Evolutionary conservation across 2,329 filamentous ascomycete species (phyloP).

Genomic region (Diaporthe batatas): DNA sequence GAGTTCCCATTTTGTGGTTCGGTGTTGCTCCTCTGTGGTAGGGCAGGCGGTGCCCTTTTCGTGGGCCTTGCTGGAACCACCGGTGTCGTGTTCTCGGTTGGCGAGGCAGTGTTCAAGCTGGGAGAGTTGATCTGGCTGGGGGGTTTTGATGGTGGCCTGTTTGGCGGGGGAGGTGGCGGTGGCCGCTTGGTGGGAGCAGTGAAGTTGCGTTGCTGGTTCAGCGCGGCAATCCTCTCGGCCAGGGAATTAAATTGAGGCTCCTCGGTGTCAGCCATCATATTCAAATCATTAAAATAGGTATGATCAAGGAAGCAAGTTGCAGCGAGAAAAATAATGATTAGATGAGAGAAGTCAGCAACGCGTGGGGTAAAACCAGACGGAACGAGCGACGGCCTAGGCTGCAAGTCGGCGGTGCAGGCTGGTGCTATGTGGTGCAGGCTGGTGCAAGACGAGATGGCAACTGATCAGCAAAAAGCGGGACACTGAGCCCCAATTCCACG

Average conservation of each 20-base stretch:
- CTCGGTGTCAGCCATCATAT: slow-evolving; percentile 70
- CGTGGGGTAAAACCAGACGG: slow-evolving; percentile 25
- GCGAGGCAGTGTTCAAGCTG: slow-evolving; percentile 43
- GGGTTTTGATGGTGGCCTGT: slow-evolving; percentile 55
- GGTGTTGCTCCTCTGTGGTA: slow-evolving; percentile 56
- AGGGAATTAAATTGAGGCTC: slow-evolving; percentile 73
- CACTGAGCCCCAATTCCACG: slow-evolving; percentile 2
- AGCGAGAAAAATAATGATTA: slow-evolving; percentile 3
- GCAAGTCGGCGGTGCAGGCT: slow-evolving; percentile 20
- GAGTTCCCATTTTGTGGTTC: slow-evolving; percentile 44
- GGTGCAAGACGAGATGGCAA: slow-evolving; percentile 10
- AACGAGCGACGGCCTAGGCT: slow-evolving; percentile 2
- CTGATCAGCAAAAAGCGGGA: slow-evolving; percentile 16
- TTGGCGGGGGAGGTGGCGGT: slow-evolving; percentile 62
- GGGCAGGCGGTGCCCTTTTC: slow-evolving; percentile 50
- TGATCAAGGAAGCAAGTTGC: slow-evolving; percentile 21
- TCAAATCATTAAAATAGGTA: slow-evolving; percentile 14
- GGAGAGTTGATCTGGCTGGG: slow-evolving; percentile 43
- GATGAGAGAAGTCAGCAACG: neutral
- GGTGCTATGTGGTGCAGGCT: neutral
- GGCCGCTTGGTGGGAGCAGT: slow-evolving; percentile 56
- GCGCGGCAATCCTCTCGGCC: slow-evolving; percentile 73
- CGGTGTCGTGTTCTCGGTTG: slow-evolving; percentile 49
- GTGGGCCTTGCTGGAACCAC: slow-evolving; percentile 55
- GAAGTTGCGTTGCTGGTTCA: slow-evolving; percentile 74